Base-by-base conservation (phyloP, 306 rosid species). In the Dalbergia cultrata region DNA sequence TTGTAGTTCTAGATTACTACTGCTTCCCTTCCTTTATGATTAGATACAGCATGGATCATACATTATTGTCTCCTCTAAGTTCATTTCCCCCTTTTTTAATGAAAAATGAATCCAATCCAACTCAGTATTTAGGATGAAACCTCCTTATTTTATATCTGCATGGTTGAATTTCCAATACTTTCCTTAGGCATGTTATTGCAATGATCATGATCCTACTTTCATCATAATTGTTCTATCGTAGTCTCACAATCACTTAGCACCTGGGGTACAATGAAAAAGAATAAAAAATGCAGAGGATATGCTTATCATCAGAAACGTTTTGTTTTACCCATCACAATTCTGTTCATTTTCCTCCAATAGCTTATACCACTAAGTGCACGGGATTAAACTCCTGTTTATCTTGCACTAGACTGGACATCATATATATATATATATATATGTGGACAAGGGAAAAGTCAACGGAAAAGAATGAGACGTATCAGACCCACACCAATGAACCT, bases 171-270 rank as follows among this genome's bases (percentile, higher is more conserved):
- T 60, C 49, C 73, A 56, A 77, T 72, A 62, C 35, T 33, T 66
- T 74, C 66, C 75, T 73, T 72, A 64, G 83, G 94, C 92, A 86
- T 87, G 94, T 80, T 89, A 54, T 59, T 68, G 47, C 76, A 85
- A 88, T 92, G 81, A 90, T 92, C 74, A 92, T 82, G 69, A 82
- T 84, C 69, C 81, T 76, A 82, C 87, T 85, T 74, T 65, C 85
- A 83, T 81, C 76, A 77, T 62, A 47, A 71, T 68, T 74, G 81
- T 66, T 57, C 34, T 53, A 82, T 79, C 13, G 52, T 61, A 75
- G 59, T 52, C 64, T 63, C 77, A 49, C 61, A 70, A 70, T 80
- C 16, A 69, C 75, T 44, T 65, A 61, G 64, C 84, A 70, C 77
- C 82, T 72, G 82, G 72, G 77, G 17, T 41, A 52, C 79, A 43